These are phyloP conservation scores for Ganoderma resinaceum DNA, from an alignment of 1,284 basidiomycete genomes.

Conservation along the genomic window DNA sequence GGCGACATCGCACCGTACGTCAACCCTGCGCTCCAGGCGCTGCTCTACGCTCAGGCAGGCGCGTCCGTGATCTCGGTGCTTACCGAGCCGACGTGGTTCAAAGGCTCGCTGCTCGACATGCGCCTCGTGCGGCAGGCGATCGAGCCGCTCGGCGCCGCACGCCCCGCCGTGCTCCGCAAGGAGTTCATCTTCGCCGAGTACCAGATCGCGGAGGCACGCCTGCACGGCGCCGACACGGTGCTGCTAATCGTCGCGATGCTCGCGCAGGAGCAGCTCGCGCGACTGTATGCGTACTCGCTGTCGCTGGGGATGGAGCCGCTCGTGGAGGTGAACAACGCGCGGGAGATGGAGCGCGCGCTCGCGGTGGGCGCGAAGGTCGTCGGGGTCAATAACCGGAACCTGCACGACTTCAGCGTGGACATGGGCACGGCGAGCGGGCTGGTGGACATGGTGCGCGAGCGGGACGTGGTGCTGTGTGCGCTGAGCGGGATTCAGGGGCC, in stretches of 20 bases:
- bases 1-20: conserved; percentile 80
- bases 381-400: conserved; percentile 97
- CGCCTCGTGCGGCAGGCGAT: conserved; percentile 86
- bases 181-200: conserved; percentile 97
- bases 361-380: conserved; percentile 89
- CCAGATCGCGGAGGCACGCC: conserved; percentile 92
- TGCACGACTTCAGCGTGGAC: conserved; percentile 96
- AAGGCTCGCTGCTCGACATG: conserved; percentile 93
- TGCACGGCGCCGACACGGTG: conserved; percentile 94
- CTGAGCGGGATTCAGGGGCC: conserved; percentile 87
- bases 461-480: conserved; percentile 87
- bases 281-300: conserved; percentile 83
- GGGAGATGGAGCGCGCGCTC: conserved; percentile 89
- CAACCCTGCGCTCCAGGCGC: conserved; percentile 84
- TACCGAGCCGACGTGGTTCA: conserved; percentile 98
- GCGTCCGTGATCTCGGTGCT: conserved; percentile 95
- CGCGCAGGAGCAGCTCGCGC: conserved; percentile 67
- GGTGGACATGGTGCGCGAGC: conserved; percentile 81
- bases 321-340: conserved; percentile 95
- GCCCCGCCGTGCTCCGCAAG: conserved; percentile 96
- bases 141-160: conserved; percentile 76
- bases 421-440: conserved; percentile 93
- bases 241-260: conserved; percentile 98
- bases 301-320: conserved; percentile 95
- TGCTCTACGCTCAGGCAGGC: conserved; percentile 91